phyloP scores from a whole-genome alignment of 108 stramenopile genomes.

The Mediolabrus comicus region DNA sequence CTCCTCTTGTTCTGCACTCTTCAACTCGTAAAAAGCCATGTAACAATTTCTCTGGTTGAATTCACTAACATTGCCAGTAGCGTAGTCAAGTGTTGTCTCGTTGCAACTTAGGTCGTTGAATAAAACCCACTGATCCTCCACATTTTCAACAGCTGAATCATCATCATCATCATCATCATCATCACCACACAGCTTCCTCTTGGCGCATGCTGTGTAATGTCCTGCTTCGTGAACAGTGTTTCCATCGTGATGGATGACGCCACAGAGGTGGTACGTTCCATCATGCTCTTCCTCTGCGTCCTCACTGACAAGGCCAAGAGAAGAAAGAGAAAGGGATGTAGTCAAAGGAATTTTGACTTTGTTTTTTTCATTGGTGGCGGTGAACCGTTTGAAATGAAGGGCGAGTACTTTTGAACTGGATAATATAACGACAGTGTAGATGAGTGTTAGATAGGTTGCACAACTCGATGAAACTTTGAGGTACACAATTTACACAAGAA shows the following conservation, averaged over 20 bases:
- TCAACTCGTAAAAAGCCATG: slow-evolving; percentile 46
- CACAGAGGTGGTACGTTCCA: slow-evolving; percentile 40
- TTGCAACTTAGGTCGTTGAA: slow-evolving; percentile 42
- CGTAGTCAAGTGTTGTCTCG: slow-evolving; percentile 32
- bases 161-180: too few relatives aligned
- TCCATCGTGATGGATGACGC: slow-evolving; percentile 77
- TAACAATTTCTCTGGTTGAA: slow-evolving; percentile 48
- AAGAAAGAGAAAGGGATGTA: slow-evolving; percentile 26
- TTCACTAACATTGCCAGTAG: slow-evolving; percentile 22
- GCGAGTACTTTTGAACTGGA: slow-evolving; percentile 61
- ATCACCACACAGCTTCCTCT: slow-evolving; percentile 20
- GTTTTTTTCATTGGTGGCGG: slow-evolving; percentile 58
- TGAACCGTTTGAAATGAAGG: slow-evolving; percentile 80
- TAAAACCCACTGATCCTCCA: slow-evolving; percentile 43
- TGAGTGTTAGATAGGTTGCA: background rate
- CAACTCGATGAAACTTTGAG: background rate
- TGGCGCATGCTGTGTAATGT: slow-evolving; percentile 70
- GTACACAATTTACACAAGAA: background rate
- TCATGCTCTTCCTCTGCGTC: background rate
- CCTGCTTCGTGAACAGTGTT: slow-evolving; percentile 60
- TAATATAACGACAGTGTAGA: background rate
- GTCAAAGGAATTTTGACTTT: slow-evolving; percentile 47
- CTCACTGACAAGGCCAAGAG: slow-evolving; percentile 17
- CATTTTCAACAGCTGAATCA: background rate
- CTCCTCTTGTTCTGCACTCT: too few relatives aligned